phyloP scores from a whole-genome alignment of 768 basidiomycete species.

The Termitomyces sp. region DNA sequence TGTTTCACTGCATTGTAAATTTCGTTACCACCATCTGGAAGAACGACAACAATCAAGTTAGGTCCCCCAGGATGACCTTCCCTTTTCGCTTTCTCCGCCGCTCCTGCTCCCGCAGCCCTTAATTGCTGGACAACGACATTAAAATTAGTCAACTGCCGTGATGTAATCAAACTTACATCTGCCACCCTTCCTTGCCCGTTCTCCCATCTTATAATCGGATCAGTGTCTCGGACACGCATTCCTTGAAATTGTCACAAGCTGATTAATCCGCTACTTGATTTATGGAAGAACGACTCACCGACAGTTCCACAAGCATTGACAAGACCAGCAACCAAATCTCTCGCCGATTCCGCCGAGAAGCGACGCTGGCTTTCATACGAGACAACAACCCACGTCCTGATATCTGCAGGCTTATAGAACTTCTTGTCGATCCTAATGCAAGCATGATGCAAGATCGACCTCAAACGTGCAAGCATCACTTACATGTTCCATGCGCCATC shows the following conservation, averaged over 20 bases:
- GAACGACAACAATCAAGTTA: slow-evolving; percentile 56
- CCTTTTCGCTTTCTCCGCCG: slow-evolving; percentile 27
- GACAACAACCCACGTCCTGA: slow-evolving; percentile 59
- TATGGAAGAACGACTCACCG: slow-evolving; percentile 39
- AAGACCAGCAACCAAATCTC: slow-evolving; percentile 51
- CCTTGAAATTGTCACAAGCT: slow-evolving; percentile 34
- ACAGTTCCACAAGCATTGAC: slow-evolving; percentile 42
- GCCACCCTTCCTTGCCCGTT: slow-evolving; percentile 54
- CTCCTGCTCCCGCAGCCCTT: slow-evolving; percentile 41
- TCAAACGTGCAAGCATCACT: slow-evolving; percentile 22
- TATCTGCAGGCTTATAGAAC: slow-evolving; percentile 48
- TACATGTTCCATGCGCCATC: slow-evolving; percentile 81
- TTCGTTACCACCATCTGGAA: slow-evolving; percentile 69
- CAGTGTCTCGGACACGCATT: slow-evolving; percentile 42
- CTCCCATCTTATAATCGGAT: slow-evolving; percentile 46
- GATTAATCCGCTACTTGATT: slow-evolving; percentile 37
- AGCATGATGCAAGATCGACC: slow-evolving; percentile 34
- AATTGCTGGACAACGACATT: slow-evolving; percentile 31
- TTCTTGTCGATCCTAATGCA: slow-evolving; percentile 57
- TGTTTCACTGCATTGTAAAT: slow-evolving; percentile 77
- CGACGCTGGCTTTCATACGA: slow-evolving; percentile 53
- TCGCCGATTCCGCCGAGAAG: slow-evolving; percentile 38
- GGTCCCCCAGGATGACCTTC: slow-evolving; percentile 35
- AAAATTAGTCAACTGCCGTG: neutral
- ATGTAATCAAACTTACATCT: slow-evolving; percentile 17